These are phyloP conservation scores for Fragaria vesca DNA, from an alignment of 306 rosid species.

Conservation along the genomic window DNA sequence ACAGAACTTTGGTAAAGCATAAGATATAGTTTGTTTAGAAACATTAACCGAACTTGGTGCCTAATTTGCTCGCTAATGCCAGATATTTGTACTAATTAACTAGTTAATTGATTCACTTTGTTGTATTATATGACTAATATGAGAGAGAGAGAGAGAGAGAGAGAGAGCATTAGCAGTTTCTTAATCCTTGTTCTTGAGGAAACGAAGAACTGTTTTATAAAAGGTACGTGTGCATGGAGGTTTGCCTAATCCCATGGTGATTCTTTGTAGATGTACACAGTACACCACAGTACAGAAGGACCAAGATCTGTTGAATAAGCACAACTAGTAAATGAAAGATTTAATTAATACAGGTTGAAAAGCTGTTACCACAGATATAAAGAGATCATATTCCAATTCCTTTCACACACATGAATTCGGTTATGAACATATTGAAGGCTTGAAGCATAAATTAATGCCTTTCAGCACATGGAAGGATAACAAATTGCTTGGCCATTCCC, in stretches of 20 bases:
- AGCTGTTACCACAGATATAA: not conserved
- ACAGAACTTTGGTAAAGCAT: not conserved
- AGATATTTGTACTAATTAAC: not conserved
- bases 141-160: not conserved
- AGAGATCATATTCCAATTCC: not conserved
- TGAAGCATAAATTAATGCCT: not conserved
- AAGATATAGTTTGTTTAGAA: not conserved
- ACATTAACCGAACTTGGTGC: constrained; percentile 4
- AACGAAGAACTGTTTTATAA: not conserved
- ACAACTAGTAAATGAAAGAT: not conserved
- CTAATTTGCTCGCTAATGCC: not conserved
- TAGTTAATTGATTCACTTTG: not conserved
- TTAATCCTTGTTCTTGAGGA: constrained; percentile 10
- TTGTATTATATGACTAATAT: not conserved
- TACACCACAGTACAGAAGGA: constrained; percentile 7
- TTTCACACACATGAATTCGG: not conserved
- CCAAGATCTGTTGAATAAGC: not conserved
- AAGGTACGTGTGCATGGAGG: not conserved
- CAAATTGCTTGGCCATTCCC: not conserved
- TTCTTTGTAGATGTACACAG: constrained; percentile 4
- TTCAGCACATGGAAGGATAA: not conserved
- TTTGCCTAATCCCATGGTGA: not conserved
- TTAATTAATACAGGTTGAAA: not conserved
- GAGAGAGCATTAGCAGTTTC: not conserved
- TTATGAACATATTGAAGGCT: not conserved